These are phyloP conservation scores for Rutstroemia sp. DNA, from an alignment of 2,329 filamentous ascomycete species.

Conservation along the genomic window DNA sequence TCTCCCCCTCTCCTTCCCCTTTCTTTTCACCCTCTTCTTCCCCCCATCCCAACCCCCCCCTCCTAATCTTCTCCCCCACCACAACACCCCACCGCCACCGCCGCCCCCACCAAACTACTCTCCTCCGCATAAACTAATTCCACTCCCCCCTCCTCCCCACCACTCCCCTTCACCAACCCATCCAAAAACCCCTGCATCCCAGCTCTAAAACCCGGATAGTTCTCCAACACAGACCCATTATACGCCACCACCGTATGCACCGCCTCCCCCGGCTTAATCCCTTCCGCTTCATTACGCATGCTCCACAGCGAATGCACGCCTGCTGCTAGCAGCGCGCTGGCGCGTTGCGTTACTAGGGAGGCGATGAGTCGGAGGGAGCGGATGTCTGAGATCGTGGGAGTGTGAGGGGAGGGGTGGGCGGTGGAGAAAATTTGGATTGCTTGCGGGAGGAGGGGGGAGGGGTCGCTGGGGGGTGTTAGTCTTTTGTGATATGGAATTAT, in stretches of 20 bases:
- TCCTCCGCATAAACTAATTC: slow-evolving; percentile 63
- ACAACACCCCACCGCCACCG: slow-evolving; percentile 50
- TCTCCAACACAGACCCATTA: slow-evolving; percentile 73
- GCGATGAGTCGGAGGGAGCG: slow-evolving; percentile 45
- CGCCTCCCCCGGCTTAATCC: slow-evolving; percentile 26
- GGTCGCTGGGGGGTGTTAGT: no score
- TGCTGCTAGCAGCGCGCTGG: slow-evolving; percentile 51
- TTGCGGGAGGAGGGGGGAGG: slow-evolving; percentile 16
- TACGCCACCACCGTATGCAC: slow-evolving; percentile 59
- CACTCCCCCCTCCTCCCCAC: slow-evolving; percentile 39
- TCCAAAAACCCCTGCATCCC: slow-evolving; percentile 58
- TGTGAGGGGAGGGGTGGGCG: slow-evolving; percentile 39
- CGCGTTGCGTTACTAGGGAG: slow-evolving; percentile 48
- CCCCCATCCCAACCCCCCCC: no score
- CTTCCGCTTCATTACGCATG: slow-evolving; percentile 42
- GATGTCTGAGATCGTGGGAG: slow-evolving; percentile 42
- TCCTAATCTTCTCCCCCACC: no score
- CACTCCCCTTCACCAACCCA: slow-evolving; percentile 41
- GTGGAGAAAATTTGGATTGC: slow-evolving; percentile 43
- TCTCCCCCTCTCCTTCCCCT: no score
- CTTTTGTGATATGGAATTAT: no score
- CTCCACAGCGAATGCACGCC: slow-evolving; percentile 54
- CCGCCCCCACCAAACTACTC: slow-evolving; percentile 68
- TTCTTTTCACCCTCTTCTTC: no score
- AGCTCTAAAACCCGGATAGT: slow-evolving; percentile 61